These are phyloP conservation scores for Cystobasidium sp. DNA, from an alignment of 1,284 basidiomycete genomes.

Conservation along the genomic window DNA sequence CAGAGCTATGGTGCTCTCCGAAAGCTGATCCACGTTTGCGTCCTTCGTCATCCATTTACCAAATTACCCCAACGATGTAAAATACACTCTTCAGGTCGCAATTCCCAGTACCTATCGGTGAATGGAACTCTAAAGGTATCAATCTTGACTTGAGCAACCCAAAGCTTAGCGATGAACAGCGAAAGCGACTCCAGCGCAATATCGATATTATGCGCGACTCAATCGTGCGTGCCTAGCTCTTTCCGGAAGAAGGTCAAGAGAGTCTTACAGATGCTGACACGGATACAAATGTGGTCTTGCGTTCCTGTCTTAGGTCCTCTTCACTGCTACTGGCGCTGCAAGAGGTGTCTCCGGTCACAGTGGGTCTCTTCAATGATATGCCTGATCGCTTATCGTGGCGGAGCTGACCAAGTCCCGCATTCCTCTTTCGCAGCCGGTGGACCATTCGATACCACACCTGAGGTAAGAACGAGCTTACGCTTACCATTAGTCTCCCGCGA, in stretches of 20 bases:
- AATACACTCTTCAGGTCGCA: neutral
- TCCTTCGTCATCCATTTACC: conserved; percentile 7
- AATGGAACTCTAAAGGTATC: conserved; percentile 34
- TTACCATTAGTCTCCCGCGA: too few relatives aligned
- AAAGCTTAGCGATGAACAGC: conserved; percentile 67
- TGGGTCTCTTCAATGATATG: neutral
- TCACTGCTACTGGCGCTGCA: conserved; percentile 44
- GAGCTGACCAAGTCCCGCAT: conserved; percentile 11
- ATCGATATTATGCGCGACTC: conserved; percentile 43
- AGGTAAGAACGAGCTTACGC: conserved; percentile 54
- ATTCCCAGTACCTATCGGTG: conserved; percentile 36
- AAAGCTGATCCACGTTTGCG: conserved; percentile 19
- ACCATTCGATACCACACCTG: conserved; percentile 81
- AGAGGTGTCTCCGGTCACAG: conserved; percentile 81
- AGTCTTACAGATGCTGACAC: too few relatives aligned
- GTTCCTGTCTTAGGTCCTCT: conserved; percentile 26
- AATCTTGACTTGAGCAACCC: conserved; percentile 57
- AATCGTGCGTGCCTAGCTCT: conserved; percentile 14
- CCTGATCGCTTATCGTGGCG: conserved; percentile 6
- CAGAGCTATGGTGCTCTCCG: neutral
- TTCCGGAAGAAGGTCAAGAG: neutral
- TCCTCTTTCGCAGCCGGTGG: conserved; percentile 62
- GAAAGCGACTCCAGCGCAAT: conserved; percentile 60
- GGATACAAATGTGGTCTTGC: too few relatives aligned
- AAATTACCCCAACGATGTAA: neutral